Base-by-base conservation (phyloP, 306 rosid species). In the Casuarina equisetifolia region DNA sequence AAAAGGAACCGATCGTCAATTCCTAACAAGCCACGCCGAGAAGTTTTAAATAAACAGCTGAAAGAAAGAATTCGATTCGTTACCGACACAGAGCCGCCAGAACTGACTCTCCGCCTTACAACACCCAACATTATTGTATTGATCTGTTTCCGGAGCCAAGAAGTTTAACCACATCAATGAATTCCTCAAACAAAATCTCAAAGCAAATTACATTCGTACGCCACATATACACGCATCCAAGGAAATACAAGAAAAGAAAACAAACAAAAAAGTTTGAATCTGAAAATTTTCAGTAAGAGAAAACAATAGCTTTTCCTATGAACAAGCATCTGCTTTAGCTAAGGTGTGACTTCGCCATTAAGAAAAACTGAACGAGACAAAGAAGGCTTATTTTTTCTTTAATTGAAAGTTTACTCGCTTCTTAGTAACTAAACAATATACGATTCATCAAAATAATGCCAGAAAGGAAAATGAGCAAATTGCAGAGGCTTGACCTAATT, bases 41-140 rank as follows among this genome's bases (percentile, higher is more conserved):
- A 10, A 4, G 42, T 32, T 72, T 16, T 16, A 20, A 50, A 69
- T 59, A 7, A 70, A 38, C 12, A 59, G 36, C 40, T 62, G 46
- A n/a, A 20, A 32, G 63, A 20, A n/a, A 39, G 4, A 39, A 9
- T 51, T 15, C n/a, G 46, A 68, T n/a, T 7, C 55, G 66, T 61
- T 76, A 84, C 82, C 84, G 76, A 67, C 69, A 89, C 79, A 77
- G 84, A 75, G 87, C 85, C 82, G 57, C 92, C 84, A 69, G 88
- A 88, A 80, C 91, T 90, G 78, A 88, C 86, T 82, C 92, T 86
- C 64, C 96, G 97, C 85, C 94, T 82, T 36, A 88, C 32, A 72
- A 84, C 81, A 68, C 94, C 96, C 69, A 89, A 81, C 96, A 89
- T 86, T 79, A 48, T 75, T 73, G 51, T 9, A 5, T 71, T 71